A percentile compares a stretch with the other conserved stretches of the same genome.
These are phyloP conservation scores for Alternaria dauci DNA, from an alignment of 2,329 filamentous ascomycete genomes.

Conservation along the genomic window DNA sequence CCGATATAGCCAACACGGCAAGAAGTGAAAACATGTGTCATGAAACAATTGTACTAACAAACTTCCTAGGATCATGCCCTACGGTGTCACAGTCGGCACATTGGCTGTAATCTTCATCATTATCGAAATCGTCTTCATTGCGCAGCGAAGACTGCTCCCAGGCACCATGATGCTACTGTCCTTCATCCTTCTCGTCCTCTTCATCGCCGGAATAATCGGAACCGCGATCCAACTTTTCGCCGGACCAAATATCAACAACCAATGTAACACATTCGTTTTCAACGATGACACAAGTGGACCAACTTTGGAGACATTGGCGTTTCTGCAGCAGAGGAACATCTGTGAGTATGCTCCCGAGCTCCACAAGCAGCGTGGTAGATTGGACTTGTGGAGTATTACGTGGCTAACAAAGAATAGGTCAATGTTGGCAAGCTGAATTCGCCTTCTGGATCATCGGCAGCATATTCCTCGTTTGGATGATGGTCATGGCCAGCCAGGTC, in stretches of 20 bases:
- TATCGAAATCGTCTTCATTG: constrained; percentile 65
- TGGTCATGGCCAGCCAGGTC: constrained; percentile 68
- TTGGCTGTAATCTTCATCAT: constrained; percentile 67
- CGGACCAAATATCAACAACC: constrained; percentile 64
- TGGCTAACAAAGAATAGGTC: constrained; percentile 53
- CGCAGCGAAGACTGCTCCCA: constrained; percentile 65
- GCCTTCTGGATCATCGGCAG: constrained; percentile 70
- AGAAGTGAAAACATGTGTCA: not conserved
- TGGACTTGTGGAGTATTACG: not conserved
- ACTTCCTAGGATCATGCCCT: constrained; percentile 67
- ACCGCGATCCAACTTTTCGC: constrained; percentile 70
- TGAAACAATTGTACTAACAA: not conserved
- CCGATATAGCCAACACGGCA: not conserved
- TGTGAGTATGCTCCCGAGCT: constrained; percentile 55
- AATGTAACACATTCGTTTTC: constrained; percentile 66
- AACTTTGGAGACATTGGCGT: constrained; percentile 65
- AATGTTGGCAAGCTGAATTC: constrained; percentile 70
- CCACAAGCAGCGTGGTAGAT: not conserved
- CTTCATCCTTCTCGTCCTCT: constrained; percentile 69
- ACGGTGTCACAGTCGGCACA: constrained; percentile 65
- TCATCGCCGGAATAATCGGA: constrained; percentile 68
- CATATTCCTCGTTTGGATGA: constrained; percentile 73
- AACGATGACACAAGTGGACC: constrained; percentile 57
- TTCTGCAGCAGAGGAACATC: constrained; percentile 69
- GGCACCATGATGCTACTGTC: constrained; percentile 66